A percentile compares a stretch with the other conserved stretches of the same genome.
Evolutionary conservation across 2,329 filamentous ascomycete genomes (phyloP).

Genomic region (Calonectria honghensis): DNA sequence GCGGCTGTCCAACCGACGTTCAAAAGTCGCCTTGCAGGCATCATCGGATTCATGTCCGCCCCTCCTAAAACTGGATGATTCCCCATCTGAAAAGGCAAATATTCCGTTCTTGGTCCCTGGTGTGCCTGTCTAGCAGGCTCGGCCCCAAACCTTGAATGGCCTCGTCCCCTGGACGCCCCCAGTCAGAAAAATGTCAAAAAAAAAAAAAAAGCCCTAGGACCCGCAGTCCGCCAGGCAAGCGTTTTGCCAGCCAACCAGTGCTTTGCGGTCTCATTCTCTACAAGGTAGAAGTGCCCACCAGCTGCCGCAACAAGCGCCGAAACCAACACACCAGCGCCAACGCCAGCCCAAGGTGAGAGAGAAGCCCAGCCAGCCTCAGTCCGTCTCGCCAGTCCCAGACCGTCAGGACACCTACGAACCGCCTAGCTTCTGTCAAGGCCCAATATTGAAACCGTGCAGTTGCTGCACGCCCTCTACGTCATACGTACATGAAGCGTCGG

Average conservation of each 20-base stretch:
- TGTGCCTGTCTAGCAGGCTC: neutral
- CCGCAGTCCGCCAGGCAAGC: constrained; percentile 19
- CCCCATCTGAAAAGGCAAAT: constrained; percentile 4
- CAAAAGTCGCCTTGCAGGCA: neutral
- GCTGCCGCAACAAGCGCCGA: constrained; percentile 39
- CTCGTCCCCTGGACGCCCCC: neutral
- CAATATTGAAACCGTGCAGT: constrained; percentile 25
- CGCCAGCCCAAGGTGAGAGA: constrained; percentile 18
- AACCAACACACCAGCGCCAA: constrained; percentile 24
- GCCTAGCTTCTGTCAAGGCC: constrained; percentile 27
- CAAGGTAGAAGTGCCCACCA: neutral
- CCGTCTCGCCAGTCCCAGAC: neutral
- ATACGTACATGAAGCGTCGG: constrained; percentile 24
- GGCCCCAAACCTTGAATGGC: constrained; percentile 15
- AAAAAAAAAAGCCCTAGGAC: constrained; percentile 13
- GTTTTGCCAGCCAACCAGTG: constrained; percentile 27
- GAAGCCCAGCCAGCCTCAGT: constrained; percentile 37
- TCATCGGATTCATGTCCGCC: constrained; percentile 21
- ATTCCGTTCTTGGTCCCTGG: neutral
- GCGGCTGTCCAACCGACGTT: neutral
- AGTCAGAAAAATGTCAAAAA: constrained; percentile 14
- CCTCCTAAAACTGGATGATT: neutral
- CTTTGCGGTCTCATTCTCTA: constrained; percentile 20
- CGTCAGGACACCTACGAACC: constrained; percentile 3
- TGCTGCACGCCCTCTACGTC: constrained; percentile 37